Base-by-base conservation (phyloP, 345 rosid species). In the Populus simonii region DNA sequence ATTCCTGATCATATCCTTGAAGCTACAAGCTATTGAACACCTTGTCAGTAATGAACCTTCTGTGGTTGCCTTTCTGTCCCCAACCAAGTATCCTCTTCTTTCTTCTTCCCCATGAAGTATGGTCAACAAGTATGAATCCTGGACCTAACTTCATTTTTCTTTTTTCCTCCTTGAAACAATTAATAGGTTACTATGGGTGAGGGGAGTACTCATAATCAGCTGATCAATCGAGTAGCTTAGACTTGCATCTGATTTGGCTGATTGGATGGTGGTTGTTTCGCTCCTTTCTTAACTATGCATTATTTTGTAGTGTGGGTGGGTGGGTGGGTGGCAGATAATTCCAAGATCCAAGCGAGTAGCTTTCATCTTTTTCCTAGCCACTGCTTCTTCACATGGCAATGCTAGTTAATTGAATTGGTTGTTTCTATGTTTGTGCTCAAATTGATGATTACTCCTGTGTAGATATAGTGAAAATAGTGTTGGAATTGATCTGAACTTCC, bases 401-500 rank as follows among this genome's bases (percentile, higher is more conserved):
- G 25, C 65, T 59, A 25, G 65, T 10, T 65, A 3, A 6, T 65
- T 25, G 18, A 12, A 65, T 63, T 29, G 18, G 68, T 25, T 11
- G 22, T 65, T 12, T 65, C 22, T 65, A 29, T 29, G 68, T 29
- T 65, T 65, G 68, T 65, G 33, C 8, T 65, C 68, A 0, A 29
- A 29, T 5, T 29, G 38, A 25, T 59, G 65, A 59, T 59, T 23
- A 59, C 17, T 66, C 9, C 36, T 10, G 4, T 66, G 8, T 66
- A 33, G 2, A 22, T 39, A 29, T 74, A 25, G 22, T 43, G 45
- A 74, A 68, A 39, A 27, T n/a, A 68, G 77, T 20, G 33, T 25
- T 10, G 70, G 29, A 71, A 75, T 63, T 85, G 74, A 81, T 75
- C 23, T 15, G 33, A 22, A 66, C 27, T 82, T 33, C 18, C 59